Percentiles rank a stretch among this genome's conserved stretches.
phyloP scores from a whole-genome alignment of 2,329 filamentous ascomycete species.

The Colletotrichum lini region DNA sequence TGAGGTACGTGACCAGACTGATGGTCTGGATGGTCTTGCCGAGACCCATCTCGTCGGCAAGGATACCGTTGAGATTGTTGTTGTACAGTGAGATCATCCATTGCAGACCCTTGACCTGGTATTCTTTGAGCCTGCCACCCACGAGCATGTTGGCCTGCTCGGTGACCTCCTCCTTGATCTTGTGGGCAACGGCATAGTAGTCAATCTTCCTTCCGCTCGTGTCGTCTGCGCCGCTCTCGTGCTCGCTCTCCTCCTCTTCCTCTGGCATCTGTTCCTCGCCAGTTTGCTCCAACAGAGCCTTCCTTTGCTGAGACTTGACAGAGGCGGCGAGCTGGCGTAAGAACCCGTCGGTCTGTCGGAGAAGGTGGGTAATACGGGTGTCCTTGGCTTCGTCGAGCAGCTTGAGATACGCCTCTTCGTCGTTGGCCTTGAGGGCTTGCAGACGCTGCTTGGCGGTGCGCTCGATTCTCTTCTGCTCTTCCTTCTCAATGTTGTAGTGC shows the following conservation, averaged over 20 bases:
- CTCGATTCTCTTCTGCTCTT: slow-evolving; percentile 98
- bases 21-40: slow-evolving; percentile 99
- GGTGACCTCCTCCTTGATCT: slow-evolving; percentile 91
- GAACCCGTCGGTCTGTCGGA: slow-evolving; percentile 98
- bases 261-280: slow-evolving; percentile 71
- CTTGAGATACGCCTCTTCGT: slow-evolving; percentile 98
- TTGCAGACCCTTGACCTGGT: slow-evolving; percentile 97
- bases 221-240: slow-evolving; percentile 78
- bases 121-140: slow-evolving; percentile 94
- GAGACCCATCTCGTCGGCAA: slow-evolving; percentile 99
- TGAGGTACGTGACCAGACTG: slow-evolving; percentile 95
- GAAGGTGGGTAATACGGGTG: slow-evolving; percentile 97
- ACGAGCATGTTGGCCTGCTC: slow-evolving; percentile 88
- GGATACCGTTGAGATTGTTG: slow-evolving; percentile 99
- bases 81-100: slow-evolving; percentile 99
- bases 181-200: slow-evolving; percentile 98
- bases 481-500: slow-evolving; percentile 97
- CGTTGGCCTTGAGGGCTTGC: slow-evolving; percentile 97
- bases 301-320: slow-evolving; percentile 93
- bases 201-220: slow-evolving; percentile 86
- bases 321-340: slow-evolving; percentile 94
- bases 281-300: slow-evolving; percentile 79
- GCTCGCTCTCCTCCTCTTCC: slow-evolving; percentile 76
- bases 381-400: slow-evolving; percentile 98
- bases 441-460: slow-evolving; percentile 99